A percentile compares a stretch with the other conserved stretches of the same genome.
These are phyloP conservation scores for Komagataella pastoris DNA, from an alignment of 805 yeast genomes.

Conservation along the genomic window DNA sequence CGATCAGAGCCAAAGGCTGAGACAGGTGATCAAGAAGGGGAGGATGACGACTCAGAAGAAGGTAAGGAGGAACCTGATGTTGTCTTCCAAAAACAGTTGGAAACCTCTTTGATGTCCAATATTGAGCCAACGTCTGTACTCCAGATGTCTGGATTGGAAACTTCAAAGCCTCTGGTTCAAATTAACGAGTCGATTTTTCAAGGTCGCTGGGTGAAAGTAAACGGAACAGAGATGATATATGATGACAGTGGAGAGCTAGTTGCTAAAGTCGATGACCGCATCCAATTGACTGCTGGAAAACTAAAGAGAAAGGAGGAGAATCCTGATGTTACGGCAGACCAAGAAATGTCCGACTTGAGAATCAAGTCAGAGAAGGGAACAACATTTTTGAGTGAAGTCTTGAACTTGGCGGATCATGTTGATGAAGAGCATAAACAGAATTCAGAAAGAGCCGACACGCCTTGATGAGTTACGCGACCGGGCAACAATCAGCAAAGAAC, in stretches of 20 bases:
- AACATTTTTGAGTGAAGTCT: neutral
- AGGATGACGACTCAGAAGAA: neutral
- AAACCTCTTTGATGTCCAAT: neutral
- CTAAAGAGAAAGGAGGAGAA: slow-evolving; percentile 5
- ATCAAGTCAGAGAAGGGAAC: neutral
- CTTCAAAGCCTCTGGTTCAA: slow-evolving; percentile 40
- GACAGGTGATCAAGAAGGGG: neutral
- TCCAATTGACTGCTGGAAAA: slow-evolving; percentile 17
- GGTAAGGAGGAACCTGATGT: neutral
- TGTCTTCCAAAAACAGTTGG: neutral
- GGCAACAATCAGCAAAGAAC: slow-evolving; percentile 9
- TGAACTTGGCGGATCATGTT: neutral
- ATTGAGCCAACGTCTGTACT: slow-evolving; percentile 13
- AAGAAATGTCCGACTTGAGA: neutral
- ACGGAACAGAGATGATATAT: slow-evolving; percentile 53
- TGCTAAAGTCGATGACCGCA: slow-evolving; percentile 15
- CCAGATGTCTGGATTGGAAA: slow-evolving; percentile 42
- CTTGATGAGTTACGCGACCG: neutral
- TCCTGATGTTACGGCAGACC: neutral
- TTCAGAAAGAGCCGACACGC: neutral
- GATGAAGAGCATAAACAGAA: neutral
- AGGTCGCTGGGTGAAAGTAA: slow-evolving; percentile 64
- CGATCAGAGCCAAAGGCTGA: neutral
- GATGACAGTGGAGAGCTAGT: slow-evolving; percentile 21
- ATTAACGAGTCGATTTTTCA: slow-evolving; percentile 48